These are phyloP conservation scores for Austroboletus niveus DNA, from an alignment of 1,284 basidiomycete genomes.

Conservation along the genomic window DNA sequence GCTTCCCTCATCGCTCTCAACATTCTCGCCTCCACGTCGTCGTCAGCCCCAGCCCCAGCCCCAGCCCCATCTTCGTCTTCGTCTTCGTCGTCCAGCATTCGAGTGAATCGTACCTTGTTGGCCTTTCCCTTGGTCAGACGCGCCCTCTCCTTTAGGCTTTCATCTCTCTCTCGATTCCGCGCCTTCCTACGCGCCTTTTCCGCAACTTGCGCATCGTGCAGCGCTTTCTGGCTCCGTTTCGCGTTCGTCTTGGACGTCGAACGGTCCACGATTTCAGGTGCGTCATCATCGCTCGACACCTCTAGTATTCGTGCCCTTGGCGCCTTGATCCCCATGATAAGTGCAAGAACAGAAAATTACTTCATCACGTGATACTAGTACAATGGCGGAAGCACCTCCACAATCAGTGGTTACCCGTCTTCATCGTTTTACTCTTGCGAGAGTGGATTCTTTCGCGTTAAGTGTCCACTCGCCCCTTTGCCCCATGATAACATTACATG, in stretches of 20 bases:
- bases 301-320: slow-evolving; percentile 16
- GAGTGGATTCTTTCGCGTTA: too few relatives aligned
- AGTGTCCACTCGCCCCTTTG: too few relatives aligned
- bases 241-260: slow-evolving; percentile 40
- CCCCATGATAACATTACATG: too few relatives aligned
- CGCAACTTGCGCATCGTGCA: slow-evolving; percentile 35
- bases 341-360: too few relatives aligned
- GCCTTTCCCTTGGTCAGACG: slow-evolving; percentile 29
- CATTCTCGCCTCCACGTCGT: slow-evolving; percentile 35
- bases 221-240: slow-evolving; percentile 33
- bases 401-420: too few relatives aligned
- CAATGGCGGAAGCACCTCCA: too few relatives aligned
- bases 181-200: slow-evolving; percentile 39
- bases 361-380: too few relatives aligned
- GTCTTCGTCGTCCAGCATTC: slow-evolving; percentile 13
- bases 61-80: slow-evolving; percentile 4
- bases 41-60: slow-evolving; percentile 1
- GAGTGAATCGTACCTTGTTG: slow-evolving; percentile 9
- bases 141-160: slow-evolving; percentile 46
- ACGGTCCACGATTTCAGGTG: slow-evolving; percentile 47
- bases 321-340: slow-evolving; percentile 7
- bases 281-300: slow-evolving; percentile 33
- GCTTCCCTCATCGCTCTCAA: slow-evolving; percentile 42
- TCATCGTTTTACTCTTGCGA: too few relatives aligned
- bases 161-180: slow-evolving; percentile 44